Percentiles rank a stretch among this genome's conserved stretches.
Evolutionary conservation across 805 yeast genomes (phyloP).

Genomic region (Ogataea glucozyma): DNA sequence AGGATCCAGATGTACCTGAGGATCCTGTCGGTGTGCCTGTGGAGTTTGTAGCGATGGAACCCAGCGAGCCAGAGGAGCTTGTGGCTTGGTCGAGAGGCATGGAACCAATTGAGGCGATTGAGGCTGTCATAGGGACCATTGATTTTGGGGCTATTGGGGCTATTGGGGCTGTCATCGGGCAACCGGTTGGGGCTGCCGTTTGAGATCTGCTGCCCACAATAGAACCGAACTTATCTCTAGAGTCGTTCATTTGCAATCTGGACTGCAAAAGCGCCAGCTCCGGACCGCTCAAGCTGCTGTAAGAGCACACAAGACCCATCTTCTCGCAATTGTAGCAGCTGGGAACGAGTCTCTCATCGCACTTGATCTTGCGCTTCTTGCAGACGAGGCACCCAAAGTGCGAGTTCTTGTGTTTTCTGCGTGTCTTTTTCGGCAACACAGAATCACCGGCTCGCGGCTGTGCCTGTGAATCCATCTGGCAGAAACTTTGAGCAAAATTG

Average conservation of each 20-base stretch:
- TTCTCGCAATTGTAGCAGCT: conserved; percentile 55
- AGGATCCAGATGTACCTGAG: too few species aligned
- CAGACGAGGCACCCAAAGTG: conserved; percentile 76
- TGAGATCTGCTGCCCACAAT: too few species aligned
- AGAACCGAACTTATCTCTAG: too few species aligned
- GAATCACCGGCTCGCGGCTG: not conserved
- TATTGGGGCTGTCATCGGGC: not conserved
- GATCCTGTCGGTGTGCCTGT: too few species aligned
- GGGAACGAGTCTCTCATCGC: conserved; percentile 61
- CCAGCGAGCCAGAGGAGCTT: not conserved
- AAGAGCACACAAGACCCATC: conserved; percentile 49
- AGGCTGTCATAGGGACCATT: not conserved
- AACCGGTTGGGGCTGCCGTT: not conserved
- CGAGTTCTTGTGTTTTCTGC: conserved; percentile 67
- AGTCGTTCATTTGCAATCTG: not conserved
- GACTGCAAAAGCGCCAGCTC: conserved; percentile 7
- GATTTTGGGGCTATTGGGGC: not conserved
- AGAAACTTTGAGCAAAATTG: too few species aligned
- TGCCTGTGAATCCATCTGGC: too few species aligned
- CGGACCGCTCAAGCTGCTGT: conserved; percentile 29
- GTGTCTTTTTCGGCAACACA: conserved; percentile 36
- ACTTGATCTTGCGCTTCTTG: conserved; percentile 60
- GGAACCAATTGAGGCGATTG: not conserved
- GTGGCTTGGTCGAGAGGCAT: not conserved
- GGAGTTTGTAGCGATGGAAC: too few species aligned